Conservation (phyloP, 2,329 filamentous ascomycete genomes). For the Diaporthe citri region DNA sequence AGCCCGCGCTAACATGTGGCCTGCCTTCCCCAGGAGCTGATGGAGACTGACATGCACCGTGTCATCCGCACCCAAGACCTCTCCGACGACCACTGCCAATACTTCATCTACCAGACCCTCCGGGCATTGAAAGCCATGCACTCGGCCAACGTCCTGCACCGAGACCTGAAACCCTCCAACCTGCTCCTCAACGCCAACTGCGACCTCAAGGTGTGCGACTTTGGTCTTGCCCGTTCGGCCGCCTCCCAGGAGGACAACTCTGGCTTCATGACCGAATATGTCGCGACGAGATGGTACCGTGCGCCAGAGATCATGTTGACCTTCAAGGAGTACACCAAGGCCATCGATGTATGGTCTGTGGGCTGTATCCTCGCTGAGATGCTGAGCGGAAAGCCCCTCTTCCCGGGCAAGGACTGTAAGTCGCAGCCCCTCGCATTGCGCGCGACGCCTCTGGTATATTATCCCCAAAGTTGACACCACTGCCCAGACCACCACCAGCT, state of each 20-base stretch:
- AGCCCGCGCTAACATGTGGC: neutral
- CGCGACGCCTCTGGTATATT: too few species aligned
- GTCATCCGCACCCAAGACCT: slow-evolving; percentile 99
- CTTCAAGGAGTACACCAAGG: slow-evolving; percentile 99
- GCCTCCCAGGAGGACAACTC: slow-evolving; percentile 99
- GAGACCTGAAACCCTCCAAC: slow-evolving; percentile 98
- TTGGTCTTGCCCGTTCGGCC: slow-evolving; percentile 93
- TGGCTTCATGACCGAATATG: slow-evolving; percentile 99
- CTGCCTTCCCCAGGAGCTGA: slow-evolving; percentile 78
- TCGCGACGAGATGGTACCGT: slow-evolving; percentile 98
- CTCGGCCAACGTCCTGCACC: slow-evolving; percentile 96
- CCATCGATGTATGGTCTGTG: slow-evolving; percentile 99
- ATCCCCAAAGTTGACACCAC: slow-evolving; percentile 35
- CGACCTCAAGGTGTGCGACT: slow-evolving; percentile 99
- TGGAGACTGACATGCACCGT: slow-evolving; percentile 99
- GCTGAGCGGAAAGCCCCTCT: slow-evolving; percentile 97
- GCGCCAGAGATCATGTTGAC: slow-evolving; percentile 99
- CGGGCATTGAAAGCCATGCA: slow-evolving; percentile 99
- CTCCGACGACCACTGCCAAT: slow-evolving; percentile 99
- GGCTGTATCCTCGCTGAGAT: slow-evolving; percentile 98
- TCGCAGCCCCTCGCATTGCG: slow-evolving; percentile 43
- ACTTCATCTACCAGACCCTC: slow-evolving; percentile 99
- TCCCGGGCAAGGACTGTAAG: slow-evolving; percentile 98
- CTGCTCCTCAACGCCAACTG: slow-evolving; percentile 98
- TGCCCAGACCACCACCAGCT: slow-evolving; percentile 92